These are phyloP conservation scores for Cryptosporidium viatorum DNA, from an alignment of 169 alveolate genomes.

Conservation along the genomic window DNA sequence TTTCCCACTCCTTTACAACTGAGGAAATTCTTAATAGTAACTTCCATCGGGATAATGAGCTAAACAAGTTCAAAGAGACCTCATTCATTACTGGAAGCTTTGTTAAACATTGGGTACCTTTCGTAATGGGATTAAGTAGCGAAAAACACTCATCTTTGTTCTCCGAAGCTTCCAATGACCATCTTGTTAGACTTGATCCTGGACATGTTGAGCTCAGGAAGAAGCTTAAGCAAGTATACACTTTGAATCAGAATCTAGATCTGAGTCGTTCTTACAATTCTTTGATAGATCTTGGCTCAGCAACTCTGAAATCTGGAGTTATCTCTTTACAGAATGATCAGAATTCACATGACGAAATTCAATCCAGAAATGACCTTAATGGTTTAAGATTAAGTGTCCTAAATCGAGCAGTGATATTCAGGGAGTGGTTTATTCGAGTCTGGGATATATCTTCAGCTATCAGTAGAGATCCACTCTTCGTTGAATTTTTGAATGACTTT, in stretches of 20 bases:
- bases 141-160: neutral
- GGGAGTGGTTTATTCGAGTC: conserved; percentile 38
- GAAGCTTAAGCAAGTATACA: neutral
- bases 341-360: neutral
- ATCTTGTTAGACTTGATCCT: neutral
- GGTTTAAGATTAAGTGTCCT: neutral
- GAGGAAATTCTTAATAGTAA: neutral
- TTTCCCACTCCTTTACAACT: neutral
- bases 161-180: conserved; percentile 3
- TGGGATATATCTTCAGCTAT: neutral
- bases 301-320: neutral
- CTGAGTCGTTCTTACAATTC: neutral
- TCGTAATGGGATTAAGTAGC: neutral
- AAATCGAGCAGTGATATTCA: conserved; percentile 37
- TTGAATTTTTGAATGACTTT: neutral
- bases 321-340: neutral
- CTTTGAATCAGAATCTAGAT: neutral
- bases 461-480: neutral
- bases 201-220: conserved; percentile 23
- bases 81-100: conserved; percentile 16
- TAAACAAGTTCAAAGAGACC: neutral
- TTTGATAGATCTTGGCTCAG: conserved; percentile 6
- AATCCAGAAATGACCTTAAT: neutral
- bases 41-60: neutral
- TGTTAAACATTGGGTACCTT: conserved; percentile 18